Conservation (phyloP, 768 basidiomycete genomes). For the Suillus alpinus region DNA sequence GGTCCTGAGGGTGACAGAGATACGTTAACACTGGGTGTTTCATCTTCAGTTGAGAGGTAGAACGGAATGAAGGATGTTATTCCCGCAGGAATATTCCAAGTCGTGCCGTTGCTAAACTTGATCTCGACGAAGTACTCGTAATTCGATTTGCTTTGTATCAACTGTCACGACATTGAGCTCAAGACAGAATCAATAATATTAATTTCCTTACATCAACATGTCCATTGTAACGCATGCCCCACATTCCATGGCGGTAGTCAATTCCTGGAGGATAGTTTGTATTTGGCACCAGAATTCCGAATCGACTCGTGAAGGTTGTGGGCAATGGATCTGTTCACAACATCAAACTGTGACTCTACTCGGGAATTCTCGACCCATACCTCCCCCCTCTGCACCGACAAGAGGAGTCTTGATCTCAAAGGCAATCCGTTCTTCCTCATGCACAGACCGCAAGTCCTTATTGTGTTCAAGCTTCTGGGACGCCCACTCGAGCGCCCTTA, state of each 20-base stretch:
- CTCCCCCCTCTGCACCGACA: not conserved
- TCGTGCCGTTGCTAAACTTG: no score
- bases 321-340: not conserved
- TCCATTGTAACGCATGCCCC: no score
- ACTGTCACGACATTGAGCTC: no score
- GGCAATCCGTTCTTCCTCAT: constrained; percentile 16
- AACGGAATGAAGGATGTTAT: constrained; percentile 14
- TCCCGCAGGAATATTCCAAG: no score
- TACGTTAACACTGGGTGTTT: not conserved
- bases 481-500: not conserved
- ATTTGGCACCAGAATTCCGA: constrained; percentile 16
- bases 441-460: constrained; percentile 13
- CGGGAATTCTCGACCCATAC: not conserved
- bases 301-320: not conserved
- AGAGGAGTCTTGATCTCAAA: constrained; percentile 12
- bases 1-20: not conserved
- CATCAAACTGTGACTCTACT: constrained; percentile 8
- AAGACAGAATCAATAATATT: no score
- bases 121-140: not conserved
- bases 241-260: no score
- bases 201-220: no score
- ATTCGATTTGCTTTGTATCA: no score
- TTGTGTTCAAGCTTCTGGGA: not conserved
- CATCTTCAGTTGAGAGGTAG: not conserved
- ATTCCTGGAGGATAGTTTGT: constrained; percentile 6